These are phyloP conservation scores for Madurella mycetomatis DNA, from an alignment of 2,329 filamentous ascomycete genomes.

Conservation along the genomic window DNA sequence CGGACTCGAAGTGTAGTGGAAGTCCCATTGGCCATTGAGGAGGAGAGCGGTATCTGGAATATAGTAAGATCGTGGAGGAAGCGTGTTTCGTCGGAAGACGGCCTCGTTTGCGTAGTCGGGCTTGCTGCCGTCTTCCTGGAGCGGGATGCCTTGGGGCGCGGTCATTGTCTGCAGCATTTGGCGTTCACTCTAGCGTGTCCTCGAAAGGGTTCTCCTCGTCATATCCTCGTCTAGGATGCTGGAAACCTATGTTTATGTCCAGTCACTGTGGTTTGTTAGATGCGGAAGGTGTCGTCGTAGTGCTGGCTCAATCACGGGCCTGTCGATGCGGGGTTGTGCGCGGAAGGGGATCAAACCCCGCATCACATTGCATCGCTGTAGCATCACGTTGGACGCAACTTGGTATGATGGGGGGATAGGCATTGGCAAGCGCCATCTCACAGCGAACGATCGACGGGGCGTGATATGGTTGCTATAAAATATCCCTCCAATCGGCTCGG, in stretches of 20 bases:
- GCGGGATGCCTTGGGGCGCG: slow-evolving; percentile 27
- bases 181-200: neutral
- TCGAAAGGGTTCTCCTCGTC: neutral
- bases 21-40: slow-evolving; percentile 56
- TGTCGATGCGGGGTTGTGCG: neutral
- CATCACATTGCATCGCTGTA: neutral
- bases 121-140: slow-evolving; percentile 33
- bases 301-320: neutral
- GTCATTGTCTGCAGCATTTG: neutral
- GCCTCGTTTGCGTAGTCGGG: slow-evolving; percentile 49
- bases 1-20: slow-evolving; percentile 46
- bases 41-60: slow-evolving; percentile 46
- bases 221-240: neutral
- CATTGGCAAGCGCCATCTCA: neutral
- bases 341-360: neutral
- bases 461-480: neutral
- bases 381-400: neutral
- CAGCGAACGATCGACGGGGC: neutral
- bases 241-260: neutral
- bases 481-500: slow-evolving; percentile 15
- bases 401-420: too few relatives aligned
- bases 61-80: slow-evolving; percentile 49
- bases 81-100: slow-evolving; percentile 49
- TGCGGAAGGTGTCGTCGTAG: neutral
- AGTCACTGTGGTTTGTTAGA: neutral